Evolutionary conservation across 2,329 filamentous ascomycete species (phyloP).

Genomic region (Exophiala viscosa): DNA sequence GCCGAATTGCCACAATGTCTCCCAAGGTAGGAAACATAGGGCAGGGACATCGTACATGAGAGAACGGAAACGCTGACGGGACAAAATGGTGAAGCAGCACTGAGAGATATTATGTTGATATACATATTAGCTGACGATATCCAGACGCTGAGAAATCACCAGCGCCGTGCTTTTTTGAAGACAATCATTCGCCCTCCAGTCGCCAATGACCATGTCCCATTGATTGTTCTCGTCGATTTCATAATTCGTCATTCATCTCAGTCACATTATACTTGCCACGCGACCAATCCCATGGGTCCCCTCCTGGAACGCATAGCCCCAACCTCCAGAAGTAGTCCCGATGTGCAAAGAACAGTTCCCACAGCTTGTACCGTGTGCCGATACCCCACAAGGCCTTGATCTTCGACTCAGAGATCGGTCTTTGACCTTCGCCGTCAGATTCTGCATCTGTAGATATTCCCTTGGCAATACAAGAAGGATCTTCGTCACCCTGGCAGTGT

Average conservation of each 20-base stretch:
- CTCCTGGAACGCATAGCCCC: conserved; percentile 81
- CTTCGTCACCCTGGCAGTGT: conserved; percentile 67
- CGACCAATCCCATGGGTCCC: conserved; percentile 41
- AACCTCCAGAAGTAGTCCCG: conserved; percentile 95
- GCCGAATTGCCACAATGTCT: no score
- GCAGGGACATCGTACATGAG: no score
- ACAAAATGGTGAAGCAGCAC: no score
- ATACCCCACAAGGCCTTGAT: conserved; percentile 32
- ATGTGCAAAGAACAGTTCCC: conserved; percentile 90
- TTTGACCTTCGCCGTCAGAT: conserved; percentile 20
- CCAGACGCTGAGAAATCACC: neutral
- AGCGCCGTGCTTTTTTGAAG: neutral
- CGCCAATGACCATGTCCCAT: neutral
- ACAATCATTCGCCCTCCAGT: neutral
- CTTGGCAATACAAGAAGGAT: conserved; percentile 67
- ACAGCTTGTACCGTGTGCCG: conserved; percentile 67
- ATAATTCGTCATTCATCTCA: conserved; percentile 18
- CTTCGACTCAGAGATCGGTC: conserved; percentile 5
- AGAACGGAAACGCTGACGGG: no score
- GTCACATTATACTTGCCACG: conserved; percentile 18
- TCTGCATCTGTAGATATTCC: conserved; percentile 27
- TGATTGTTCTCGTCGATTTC: conserved; percentile 3
- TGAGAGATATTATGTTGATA: no score
- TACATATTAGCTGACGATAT: neutral
- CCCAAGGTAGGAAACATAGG: no score